Evolutionary conservation across 257 asterid species (phyloP).

Genomic region (Solanum clarkiae): DNA sequence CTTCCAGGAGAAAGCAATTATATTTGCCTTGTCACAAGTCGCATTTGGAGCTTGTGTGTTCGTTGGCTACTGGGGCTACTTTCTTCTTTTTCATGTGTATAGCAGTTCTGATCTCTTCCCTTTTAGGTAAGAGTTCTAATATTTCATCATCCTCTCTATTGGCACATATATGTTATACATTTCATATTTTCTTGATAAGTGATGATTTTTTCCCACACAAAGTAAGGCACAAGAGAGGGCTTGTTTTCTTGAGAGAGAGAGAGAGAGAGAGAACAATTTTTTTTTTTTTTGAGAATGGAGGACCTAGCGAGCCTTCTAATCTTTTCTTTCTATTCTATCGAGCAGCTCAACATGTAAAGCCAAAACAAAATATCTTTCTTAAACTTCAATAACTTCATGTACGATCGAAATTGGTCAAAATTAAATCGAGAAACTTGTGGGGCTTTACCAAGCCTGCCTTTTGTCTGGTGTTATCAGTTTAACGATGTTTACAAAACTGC

Average conservation of each 20-base stretch:
- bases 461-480: not conserved
- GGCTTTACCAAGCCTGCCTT: not conserved
- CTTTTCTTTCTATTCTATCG: not conserved
- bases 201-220: not conserved
- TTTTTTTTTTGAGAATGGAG: not conserved
- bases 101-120: slow-evolving; percentile 56
- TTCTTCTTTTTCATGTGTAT: slow-evolving; percentile 40
- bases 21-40: slow-evolving; percentile 76
- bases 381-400: not conserved
- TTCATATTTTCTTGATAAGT: not conserved
- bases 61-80: slow-evolving; percentile 88
- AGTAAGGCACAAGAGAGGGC: not conserved
- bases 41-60: slow-evolving; percentile 71
- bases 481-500: not conserved
- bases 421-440: not conserved
- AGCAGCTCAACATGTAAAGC: not conserved
- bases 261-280: not conserved
- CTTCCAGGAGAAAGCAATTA: slow-evolving; percentile 65
- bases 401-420: not conserved
- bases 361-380: not conserved
- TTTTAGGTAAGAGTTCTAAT: slow-evolving; percentile 44
- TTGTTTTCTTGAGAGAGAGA: not conserved
- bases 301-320: not conserved
- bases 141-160: not conserved
- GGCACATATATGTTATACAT: not conserved